These are phyloP conservation scores for Mucor plumbeus DNA, from an alignment of 371 early-diverging fungal species.

Conservation along the genomic window DNA sequence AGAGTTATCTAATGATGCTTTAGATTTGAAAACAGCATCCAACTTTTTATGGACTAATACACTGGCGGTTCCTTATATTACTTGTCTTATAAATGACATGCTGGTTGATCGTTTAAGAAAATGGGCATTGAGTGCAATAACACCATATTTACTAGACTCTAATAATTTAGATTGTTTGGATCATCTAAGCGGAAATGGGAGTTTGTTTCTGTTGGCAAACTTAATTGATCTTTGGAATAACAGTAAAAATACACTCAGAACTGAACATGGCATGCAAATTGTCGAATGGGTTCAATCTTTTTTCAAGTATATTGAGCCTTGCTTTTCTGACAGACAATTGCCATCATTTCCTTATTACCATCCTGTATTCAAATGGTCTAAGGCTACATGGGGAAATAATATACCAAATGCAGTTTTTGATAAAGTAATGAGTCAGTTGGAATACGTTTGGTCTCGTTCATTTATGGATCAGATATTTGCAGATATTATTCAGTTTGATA, in stretches of 20 bases:
- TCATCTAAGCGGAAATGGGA: conserved; percentile 51
- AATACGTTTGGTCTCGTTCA: conserved; percentile 61
- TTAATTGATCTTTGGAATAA: conserved; percentile 46
- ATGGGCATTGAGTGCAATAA: conserved; percentile 15
- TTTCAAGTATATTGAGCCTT: conserved; percentile 41
- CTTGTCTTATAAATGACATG: conserved; percentile 22
- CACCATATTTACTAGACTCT: conserved; percentile 6
- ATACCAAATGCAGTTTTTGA: conserved; percentile 50
- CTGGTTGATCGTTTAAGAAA: conserved; percentile 28
- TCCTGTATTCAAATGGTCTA: conserved; percentile 71
- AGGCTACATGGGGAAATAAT: conserved; percentile 42
- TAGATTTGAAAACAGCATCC: conserved; percentile 21
- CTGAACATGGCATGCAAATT: conserved; percentile 16
- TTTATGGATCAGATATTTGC: conserved; percentile 56
- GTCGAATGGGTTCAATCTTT: conserved; percentile 40
- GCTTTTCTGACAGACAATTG: conserved; percentile 54
- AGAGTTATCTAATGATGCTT: conserved; percentile 27
- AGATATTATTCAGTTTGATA: conserved; percentile 40
- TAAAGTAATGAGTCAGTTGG: conserved; percentile 54
- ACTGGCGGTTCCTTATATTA: conserved; percentile 31
- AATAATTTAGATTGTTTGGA: conserved; percentile 1
- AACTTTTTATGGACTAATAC: conserved; percentile 31
- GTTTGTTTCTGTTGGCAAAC: conserved; percentile 65
- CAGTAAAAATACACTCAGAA: not conserved
- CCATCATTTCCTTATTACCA: conserved; percentile 58